phyloP scores from a whole-genome alignment of 2,329 filamentous ascomycete genomes.

The Dothidotthia symphoricarpi region DNA sequence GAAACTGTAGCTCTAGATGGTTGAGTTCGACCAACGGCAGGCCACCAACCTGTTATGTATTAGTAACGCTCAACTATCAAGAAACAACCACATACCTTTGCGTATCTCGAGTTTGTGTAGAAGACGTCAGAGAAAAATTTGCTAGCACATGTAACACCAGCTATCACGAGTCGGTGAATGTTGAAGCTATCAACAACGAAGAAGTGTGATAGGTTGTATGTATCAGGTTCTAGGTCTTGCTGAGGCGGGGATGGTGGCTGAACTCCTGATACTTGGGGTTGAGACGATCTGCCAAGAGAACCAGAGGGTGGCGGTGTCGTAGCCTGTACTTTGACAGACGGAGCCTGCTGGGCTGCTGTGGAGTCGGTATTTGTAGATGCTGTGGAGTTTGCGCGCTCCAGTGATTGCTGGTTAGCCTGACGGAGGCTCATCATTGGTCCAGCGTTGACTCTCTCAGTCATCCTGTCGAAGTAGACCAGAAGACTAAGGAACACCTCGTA shows the following conservation, averaged over 20 bases:
- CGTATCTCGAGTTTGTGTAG: conserved; percentile 98
- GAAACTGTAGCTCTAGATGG: conserved; percentile 92
- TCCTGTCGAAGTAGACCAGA: conserved; percentile 96
- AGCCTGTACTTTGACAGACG: conserved; percentile 42
- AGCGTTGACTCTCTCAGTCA: conserved; percentile 94
- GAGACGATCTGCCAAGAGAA: conserved; percentile 45
- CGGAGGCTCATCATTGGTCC: conserved; percentile 66
- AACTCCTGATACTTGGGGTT: conserved; percentile 24
- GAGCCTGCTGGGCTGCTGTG: conserved; percentile 18
- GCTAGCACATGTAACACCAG: conserved; percentile 95
- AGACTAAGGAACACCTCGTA: conserved; percentile 97
- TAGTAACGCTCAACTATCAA: conserved; percentile 5
- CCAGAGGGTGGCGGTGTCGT: conserved; percentile 52
- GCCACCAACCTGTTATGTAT: conserved; percentile 74
- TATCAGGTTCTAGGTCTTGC: conserved; percentile 45
- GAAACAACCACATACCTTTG: conserved; percentile 68
- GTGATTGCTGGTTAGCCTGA: conserved; percentile 51
- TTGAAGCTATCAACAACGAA: conserved; percentile 99
- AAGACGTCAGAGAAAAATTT: conserved; percentile 99
- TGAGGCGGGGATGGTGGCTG: conserved; percentile 41
- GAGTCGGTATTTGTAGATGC: conserved; percentile 30
- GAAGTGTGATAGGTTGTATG: conserved; percentile 62
- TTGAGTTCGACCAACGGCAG: conserved; percentile 90
- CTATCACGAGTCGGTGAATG: conserved; percentile 94
- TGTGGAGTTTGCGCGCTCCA: conserved; percentile 38